A percentile compares a stretch with the other conserved stretches of the same genome.
phyloP scores from a whole-genome alignment of 2,329 filamentous ascomycete species.

The Thielaviopsis populi region DNA sequence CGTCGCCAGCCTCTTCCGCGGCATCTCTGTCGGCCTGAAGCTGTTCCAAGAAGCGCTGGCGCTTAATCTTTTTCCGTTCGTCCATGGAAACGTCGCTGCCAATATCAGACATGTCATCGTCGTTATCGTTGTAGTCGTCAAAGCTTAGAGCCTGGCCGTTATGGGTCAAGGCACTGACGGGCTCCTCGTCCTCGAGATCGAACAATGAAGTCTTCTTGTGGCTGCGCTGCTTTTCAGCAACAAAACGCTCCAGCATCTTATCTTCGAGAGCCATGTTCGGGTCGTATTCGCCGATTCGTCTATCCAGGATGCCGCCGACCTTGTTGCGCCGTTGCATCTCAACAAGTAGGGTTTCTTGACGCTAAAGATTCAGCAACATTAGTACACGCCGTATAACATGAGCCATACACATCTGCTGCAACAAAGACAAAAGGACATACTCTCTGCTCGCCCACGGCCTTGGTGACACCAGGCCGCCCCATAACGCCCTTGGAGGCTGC shows the following conservation, averaged over 20 bases:
- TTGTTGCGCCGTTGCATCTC: slow-evolving; percentile 85
- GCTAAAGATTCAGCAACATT: slow-evolving; percentile 29
- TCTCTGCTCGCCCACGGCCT: slow-evolving; percentile 73
- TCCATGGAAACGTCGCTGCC: slow-evolving; percentile 43
- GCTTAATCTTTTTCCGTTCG: slow-evolving; percentile 40
- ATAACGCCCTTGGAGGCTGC: slow-evolving; percentile 40
- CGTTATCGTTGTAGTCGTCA: slow-evolving; percentile 71
- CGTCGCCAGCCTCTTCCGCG: slow-evolving; percentile 34
- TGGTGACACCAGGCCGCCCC: slow-evolving; percentile 68
- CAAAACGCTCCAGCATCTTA: slow-evolving; percentile 79
- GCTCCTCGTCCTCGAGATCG: slow-evolving; percentile 72
- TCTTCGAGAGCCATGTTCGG: slow-evolving; percentile 88
- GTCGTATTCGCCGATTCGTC: slow-evolving; percentile 91
- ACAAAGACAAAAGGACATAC: slow-evolving; percentile 31
- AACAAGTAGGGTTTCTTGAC: slow-evolving; percentile 67
- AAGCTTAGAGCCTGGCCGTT: slow-evolving; percentile 60
- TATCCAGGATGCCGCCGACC: slow-evolving; percentile 80
- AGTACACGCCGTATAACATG: slow-evolving; percentile 18
- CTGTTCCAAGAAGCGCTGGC: slow-evolving; percentile 34
- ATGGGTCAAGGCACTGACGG: slow-evolving; percentile 60
- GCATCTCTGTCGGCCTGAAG: slow-evolving; percentile 28
- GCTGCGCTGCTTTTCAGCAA: slow-evolving; percentile 65
- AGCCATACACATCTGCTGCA: background rate
- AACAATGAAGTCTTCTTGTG: slow-evolving; percentile 71
- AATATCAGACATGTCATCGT: slow-evolving; percentile 51